phyloP scores from a whole-genome alignment of 2,329 filamentous ascomycete species.

The Simplicillium aogashimaense region DNA sequence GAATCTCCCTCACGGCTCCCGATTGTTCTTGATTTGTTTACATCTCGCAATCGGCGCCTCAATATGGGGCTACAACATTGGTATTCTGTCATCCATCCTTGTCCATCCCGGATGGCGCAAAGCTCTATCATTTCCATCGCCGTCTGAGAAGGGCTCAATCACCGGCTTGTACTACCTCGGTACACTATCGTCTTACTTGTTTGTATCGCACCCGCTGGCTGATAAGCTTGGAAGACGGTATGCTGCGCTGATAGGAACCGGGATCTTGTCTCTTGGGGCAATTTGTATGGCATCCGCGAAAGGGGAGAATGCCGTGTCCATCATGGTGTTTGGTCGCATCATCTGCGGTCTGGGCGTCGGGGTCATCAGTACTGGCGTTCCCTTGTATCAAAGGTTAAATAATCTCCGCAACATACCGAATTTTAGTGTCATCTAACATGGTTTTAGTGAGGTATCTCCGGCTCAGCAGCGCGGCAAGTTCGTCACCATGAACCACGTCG shows the following conservation, averaged over 20 bases:
- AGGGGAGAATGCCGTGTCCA: constrained; percentile 28
- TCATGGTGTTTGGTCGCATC: constrained; percentile 41
- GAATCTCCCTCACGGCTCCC: constrained; percentile 5
- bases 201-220: constrained; percentile 39
- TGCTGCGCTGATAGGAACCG: constrained; percentile 36
- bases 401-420: background rate
- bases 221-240: constrained; percentile 41
- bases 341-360: constrained; percentile 43
- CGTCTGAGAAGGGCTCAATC: constrained; percentile 38
- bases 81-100: constrained; percentile 44
- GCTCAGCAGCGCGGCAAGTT: constrained; percentile 42
- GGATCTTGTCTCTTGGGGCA: constrained; percentile 36
- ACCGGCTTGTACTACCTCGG: constrained; percentile 49
- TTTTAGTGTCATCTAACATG: background rate
- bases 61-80: constrained; percentile 50
- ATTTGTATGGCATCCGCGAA: constrained; percentile 34
- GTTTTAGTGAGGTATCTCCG: constrained; percentile 40
- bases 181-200: constrained; percentile 43
- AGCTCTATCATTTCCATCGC: constrained; percentile 31
- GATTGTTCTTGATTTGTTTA: constrained; percentile 35
- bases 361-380: constrained; percentile 45
- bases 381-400: constrained; percentile 43
- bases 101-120: constrained; percentile 44
- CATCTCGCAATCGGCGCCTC: constrained; percentile 47
- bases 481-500: constrained; percentile 50